Evolutionary conservation across 2,329 filamentous ascomycete genomes (phyloP).

Genomic region (Xylariales sp.): DNA sequence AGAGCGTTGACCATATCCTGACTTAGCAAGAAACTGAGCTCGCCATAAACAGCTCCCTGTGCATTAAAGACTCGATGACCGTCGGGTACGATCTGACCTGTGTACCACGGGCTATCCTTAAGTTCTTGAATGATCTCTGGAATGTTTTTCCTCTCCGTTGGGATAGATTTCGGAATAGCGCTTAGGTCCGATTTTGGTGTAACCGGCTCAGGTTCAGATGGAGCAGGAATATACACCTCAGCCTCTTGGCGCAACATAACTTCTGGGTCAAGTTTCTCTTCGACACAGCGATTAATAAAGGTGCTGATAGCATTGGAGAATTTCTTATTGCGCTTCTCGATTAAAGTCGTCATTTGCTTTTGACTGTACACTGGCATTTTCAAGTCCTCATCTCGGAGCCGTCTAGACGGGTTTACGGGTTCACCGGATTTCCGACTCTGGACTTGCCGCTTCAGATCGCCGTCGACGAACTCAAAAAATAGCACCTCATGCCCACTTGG

Average conservation of each 20-base stretch:
- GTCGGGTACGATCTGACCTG: conserved; percentile 90
- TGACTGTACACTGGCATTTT: conserved; percentile 95
- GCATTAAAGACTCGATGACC: conserved; percentile 92
- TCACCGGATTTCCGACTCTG: conserved; percentile 78
- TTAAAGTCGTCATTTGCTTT: conserved; percentile 88
- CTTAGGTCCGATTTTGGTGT: conserved; percentile 51
- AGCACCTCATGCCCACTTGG: conserved; percentile 73
- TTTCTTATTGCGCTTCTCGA: conserved; percentile 88
- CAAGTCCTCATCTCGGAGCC: conserved; percentile 79
- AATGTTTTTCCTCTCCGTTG: conserved; percentile 81
- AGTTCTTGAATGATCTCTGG: conserved; percentile 88
- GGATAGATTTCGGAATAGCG: conserved; percentile 76
- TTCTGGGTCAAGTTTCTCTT: conserved; percentile 74
- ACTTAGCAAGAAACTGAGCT: conserved; percentile 86
- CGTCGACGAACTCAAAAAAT: conserved; percentile 92
- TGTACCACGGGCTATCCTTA: conserved; percentile 86
- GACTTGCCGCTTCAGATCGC: conserved; percentile 86
- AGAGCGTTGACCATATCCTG: conserved; percentile 95
- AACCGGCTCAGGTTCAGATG: conserved; percentile 57
- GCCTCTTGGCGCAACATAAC: conserved; percentile 69
- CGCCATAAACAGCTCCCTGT: conserved; percentile 83
- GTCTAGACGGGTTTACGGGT: conserved; percentile 73
- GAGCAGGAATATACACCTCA: conserved; percentile 71
- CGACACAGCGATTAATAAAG: conserved; percentile 80
- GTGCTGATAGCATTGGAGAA: conserved; percentile 80